Base-by-base conservation (phyloP, 495 filamentous ascomycete genomes). In the Xylaria flabelliformis region DNA sequence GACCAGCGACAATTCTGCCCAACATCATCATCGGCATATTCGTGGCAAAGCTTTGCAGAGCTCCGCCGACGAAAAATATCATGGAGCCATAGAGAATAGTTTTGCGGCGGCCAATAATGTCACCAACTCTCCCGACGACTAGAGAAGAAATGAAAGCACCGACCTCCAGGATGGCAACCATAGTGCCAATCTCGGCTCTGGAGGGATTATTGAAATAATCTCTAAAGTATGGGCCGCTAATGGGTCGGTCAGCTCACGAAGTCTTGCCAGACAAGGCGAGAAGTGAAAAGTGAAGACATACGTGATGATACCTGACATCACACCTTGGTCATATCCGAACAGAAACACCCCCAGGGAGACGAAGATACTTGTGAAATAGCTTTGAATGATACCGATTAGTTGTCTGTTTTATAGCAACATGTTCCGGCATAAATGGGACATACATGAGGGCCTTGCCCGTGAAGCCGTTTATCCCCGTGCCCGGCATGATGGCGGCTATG, bases 251-350 rank as follows among this genome's bases (percentile, higher is more conserved):
- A 76, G 70, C 64, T n/a, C 74, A 70, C 12, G 50, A 64, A 69
- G 70, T 69, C 39, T 51, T 42, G 24, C 19, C 44, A 62, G 67
- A 46, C n/a, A 64, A 26, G 53, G 67, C 68, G 59, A 64, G 70
- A 67, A 58, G 61, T 24, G 15, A 63, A 71, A 67, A 59, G 61
- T 24, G 15, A n/a, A 19, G 17, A 86, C 93, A 75, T 86, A 97
- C 94, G 93, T 98, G 83, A 99, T 98, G 77, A 99, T 97, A 53
- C 96, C 97, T 71, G 97, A 98, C 96, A 98, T 98, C 59, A 99
- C 96, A 72, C 96, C 96, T 81, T 99, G 96, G 79, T 99, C 96
- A 88, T 99, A 99, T 67, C 96, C 97, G 81, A 99, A 99, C 34
- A 99, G 85, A 76, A 99, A 99, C 34, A 99, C 96, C 32, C 96